Evolutionary conservation across 192 early-diverging fungal genomes (phyloP).

Genomic region (Podila horticola): DNA sequence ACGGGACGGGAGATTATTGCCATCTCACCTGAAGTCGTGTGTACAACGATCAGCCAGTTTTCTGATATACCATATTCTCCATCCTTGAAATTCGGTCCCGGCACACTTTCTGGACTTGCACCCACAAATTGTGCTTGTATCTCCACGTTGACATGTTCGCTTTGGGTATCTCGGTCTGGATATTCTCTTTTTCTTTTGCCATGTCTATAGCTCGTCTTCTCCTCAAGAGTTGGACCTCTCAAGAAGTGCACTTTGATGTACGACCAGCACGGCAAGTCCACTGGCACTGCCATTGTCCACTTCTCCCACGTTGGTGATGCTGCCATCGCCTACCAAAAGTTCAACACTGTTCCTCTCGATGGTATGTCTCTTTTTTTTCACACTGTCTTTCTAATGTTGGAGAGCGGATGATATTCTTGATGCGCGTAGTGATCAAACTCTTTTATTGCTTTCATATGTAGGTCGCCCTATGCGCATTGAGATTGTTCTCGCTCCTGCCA

Average conservation of each 20-base stretch:
- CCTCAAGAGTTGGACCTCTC: conserved; percentile 58
- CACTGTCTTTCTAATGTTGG: not conserved
- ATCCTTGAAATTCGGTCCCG: not conserved
- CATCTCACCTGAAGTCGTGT: too few species aligned
- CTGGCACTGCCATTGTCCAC: conserved; percentile 57
- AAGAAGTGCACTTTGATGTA: conserved; percentile 60
- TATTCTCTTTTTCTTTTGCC: not conserved
- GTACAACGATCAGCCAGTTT: too few species aligned
- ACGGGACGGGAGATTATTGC: too few species aligned
- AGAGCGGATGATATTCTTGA: too few species aligned
- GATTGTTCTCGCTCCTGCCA: conserved; percentile 39
- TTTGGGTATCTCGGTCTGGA: not conserved
- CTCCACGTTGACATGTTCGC: conserved; percentile 9
- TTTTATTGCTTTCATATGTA: not conserved
- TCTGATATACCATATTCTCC: too few species aligned
- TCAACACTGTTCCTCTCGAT: conserved; percentile 58
- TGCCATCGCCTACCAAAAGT: conserved; percentile 50
- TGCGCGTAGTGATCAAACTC: not conserved
- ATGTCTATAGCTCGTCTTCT: conserved; percentile 46
- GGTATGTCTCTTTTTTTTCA: conserved; percentile 22
- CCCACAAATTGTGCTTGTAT: not conserved
- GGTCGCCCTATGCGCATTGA: conserved; percentile 49
- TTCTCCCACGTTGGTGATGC: conserved; percentile 58
- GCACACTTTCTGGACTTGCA: not conserved
- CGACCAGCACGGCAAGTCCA: conserved; percentile 62